phyloP scores from a whole-genome alignment of 2,329 filamentous ascomycete species.

The Fusarium chaquense region DNA sequence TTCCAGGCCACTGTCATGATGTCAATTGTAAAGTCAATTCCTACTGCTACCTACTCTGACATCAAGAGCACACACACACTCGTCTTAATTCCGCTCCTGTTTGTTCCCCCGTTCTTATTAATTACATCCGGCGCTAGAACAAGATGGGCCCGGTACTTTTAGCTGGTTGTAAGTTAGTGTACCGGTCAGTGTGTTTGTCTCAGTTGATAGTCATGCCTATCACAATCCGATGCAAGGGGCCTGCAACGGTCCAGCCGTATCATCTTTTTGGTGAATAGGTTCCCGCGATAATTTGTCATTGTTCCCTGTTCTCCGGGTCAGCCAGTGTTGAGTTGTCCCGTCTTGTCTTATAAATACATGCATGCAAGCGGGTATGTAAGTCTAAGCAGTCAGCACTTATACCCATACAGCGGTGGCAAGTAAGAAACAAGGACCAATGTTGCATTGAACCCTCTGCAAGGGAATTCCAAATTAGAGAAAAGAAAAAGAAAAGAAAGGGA shows the following conservation, averaged over 20 bases:
- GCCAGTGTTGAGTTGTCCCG: not conserved
- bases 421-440: not conserved
- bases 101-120: not conserved
- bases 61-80: not conserved
- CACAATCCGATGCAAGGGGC: constrained; percentile 32
- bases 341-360: constrained; percentile 1
- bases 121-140: constrained; percentile 15
- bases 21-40: not conserved
- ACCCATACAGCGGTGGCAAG: not conserved
- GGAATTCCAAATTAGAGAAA: constrained; percentile 12
- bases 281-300: constrained; percentile 2
- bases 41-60: not conserved
- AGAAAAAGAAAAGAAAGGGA: not conserved
- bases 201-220: constrained; percentile 21
- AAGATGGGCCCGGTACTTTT: constrained; percentile 11
- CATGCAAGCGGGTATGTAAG: not conserved
- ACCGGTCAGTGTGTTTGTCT: constrained; percentile 30
- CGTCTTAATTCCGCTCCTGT: not conserved
- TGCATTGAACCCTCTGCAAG: constrained; percentile 8
- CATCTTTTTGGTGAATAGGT: not conserved
- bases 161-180: not conserved
- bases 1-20: not conserved
- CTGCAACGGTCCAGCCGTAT: not conserved
- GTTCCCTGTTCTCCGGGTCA: not conserved
- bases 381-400: not conserved